Base-by-base conservation (phyloP, 192 early-diverging fungal genomes). In the Haplosporangium gracile region DNA sequence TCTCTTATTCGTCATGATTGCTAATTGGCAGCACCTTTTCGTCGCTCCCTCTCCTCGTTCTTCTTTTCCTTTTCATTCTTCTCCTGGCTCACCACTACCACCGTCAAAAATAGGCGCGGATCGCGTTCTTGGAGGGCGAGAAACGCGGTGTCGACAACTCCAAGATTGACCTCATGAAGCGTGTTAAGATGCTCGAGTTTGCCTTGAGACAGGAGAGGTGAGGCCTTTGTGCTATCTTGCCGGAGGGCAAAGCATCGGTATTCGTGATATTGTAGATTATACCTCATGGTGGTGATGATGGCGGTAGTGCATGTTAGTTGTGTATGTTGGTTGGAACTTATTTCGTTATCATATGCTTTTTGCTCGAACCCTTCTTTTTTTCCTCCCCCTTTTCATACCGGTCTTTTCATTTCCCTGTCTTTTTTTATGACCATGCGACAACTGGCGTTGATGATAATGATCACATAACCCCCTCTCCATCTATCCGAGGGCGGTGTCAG, bases 181-280 rank as follows among this genome's bases (percentile, higher is more conserved):
- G 96, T 24, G 91, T 96, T 38, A 96, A 96, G 86, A 97, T 97
- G 97, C 90, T 97, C 15, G 96, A 97, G 84, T 96, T 92, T 88
- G 94, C 95, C 18, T 77, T 97, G 76, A 75, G 91, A 73, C 92
- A 94, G 74, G 95, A 97, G 83, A 92, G 96, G 96, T 95, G 90
- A 38, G 81, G 39, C 49, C 26, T 47, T 63, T n/a, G 22, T 26
- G 11, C 8, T 40, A 10, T 45, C 24, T 34, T 38, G 9, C 9
- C 42, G 26, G 20, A 65, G 29, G 60, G 11, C 1, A 15, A 32
- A 15, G 26, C 60, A 32, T 65, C 32, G 60, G 60, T 32, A 10
- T 32, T 65, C 60, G 26, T 65, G 60, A 34, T 65, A 15, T 11
- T 65, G 10, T 32, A 29, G 26, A 32, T 13, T 68, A 4, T 2